phyloP scores from a whole-genome alignment of 169 alveolate genomes.

The Plasmodium relictum region DNA sequence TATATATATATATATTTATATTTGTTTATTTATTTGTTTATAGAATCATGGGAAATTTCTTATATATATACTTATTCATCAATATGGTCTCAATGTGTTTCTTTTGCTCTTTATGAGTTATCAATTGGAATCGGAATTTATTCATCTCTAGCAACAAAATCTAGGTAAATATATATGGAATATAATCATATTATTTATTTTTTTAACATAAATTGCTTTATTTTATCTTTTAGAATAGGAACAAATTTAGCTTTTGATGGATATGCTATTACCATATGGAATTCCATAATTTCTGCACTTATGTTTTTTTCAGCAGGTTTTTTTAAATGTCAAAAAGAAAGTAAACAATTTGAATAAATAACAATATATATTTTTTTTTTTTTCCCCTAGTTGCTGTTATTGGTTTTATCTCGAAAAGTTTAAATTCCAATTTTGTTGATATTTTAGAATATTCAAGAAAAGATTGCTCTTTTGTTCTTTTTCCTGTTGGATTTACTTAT shows the following conservation, averaged over 20 bases:
- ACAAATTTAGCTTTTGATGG: slow-evolving; percentile 67
- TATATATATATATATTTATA: slow-evolving; percentile 1
- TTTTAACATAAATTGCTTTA: background rate
- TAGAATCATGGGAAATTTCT: slow-evolving; percentile 72
- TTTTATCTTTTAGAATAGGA: slow-evolving; percentile 48
- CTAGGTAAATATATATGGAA: slow-evolving; percentile 46
- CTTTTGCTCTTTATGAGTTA: slow-evolving; percentile 83
- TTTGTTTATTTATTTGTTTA: background rate
- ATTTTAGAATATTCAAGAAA: slow-evolving; percentile 65
- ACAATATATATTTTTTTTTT: background rate
- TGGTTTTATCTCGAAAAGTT: slow-evolving; percentile 51
- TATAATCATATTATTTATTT: background rate
- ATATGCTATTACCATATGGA: slow-evolving; percentile 55
- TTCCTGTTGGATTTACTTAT: slow-evolving; percentile 64
- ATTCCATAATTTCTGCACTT: slow-evolving; percentile 56
- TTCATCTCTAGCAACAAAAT: slow-evolving; percentile 82
- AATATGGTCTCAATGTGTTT: slow-evolving; percentile 84
- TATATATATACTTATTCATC: slow-evolving; percentile 78
- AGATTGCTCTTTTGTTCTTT: slow-evolving; percentile 66
- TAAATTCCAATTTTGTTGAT: slow-evolving; percentile 44
- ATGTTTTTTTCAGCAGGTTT: slow-evolving; percentile 69
- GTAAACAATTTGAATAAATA: background rate
- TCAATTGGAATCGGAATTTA: slow-evolving; percentile 85
- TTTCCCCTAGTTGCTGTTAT: slow-evolving; percentile 36
- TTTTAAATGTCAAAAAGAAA: background rate